A percentile compares a stretch with the other conserved stretches of the same genome.
These are phyloP conservation scores for Candida nemodendra DNA, from an alignment of 805 yeast species.

Conservation along the genomic window DNA sequence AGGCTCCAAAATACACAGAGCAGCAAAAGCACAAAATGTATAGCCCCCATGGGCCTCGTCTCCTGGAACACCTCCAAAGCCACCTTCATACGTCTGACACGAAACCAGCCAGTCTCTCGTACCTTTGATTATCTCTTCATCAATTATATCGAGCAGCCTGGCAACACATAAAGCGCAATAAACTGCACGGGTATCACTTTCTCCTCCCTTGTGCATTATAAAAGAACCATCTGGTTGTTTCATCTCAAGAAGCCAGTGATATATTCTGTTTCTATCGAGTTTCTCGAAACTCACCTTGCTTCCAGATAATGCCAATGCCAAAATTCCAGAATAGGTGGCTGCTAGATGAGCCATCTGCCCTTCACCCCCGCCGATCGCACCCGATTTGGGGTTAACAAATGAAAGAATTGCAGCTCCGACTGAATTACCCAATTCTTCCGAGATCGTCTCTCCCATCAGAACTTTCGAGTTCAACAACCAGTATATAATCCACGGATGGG, in stretches of 20 bases:
- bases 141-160: conserved; percentile 57
- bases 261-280: conserved; percentile 47
- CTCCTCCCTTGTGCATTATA: conserved; percentile 74
- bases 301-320: conserved; percentile 56
- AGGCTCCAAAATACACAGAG: conserved; percentile 46
- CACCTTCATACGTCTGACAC: conserved; percentile 95
- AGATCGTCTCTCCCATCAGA: conserved; percentile 39
- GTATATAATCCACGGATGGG: conserved; percentile 88
- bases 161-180: conserved; percentile 84
- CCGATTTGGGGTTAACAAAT: conserved; percentile 35
- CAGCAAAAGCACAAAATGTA: conserved; percentile 83
- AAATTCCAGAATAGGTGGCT: conserved; percentile 73
- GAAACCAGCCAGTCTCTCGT: conserved; percentile 56
- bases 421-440: conserved; percentile 16
- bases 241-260: conserved; percentile 62
- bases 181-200: conserved; percentile 78
- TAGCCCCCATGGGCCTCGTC: conserved; percentile 98
- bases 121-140: conserved; percentile 55
- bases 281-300: conserved; percentile 38
- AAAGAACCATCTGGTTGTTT: conserved; percentile 77
- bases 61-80: conserved; percentile 80
- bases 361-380: conserved; percentile 86
- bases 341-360: conserved; percentile 85
- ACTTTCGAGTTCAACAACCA: conserved; percentile 69
- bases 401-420: conserved; percentile 30